Evolutionary conservation across 2,329 filamentous ascomycete species (phyloP), one percentile per base, ranked within the genome.

Genomic region (Aureobasidium uvarum): DNA sequence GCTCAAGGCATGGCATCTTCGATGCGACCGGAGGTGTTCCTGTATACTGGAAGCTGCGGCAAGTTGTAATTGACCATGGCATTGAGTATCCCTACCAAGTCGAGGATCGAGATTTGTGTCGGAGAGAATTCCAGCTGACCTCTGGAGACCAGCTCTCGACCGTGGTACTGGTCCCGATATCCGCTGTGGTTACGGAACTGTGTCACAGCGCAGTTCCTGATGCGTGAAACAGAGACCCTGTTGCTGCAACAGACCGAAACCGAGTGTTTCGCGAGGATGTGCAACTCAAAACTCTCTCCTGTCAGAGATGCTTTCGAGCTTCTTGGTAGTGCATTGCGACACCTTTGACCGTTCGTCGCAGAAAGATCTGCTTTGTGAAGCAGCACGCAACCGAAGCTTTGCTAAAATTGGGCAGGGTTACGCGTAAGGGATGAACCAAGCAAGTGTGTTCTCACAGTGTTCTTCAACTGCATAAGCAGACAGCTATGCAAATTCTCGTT

Each of bases 211-310:
- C 45, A 62, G 20, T 11, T 25, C 45, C 45, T 31, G 45, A 51
- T 31, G 58, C 45, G 45, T 62, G 58, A 39, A 51, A 62, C 58
- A 23, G 14, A 50, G 58, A 51, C 56, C 54, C 54, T 56, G 54
- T 43, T n/a, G 43, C 58, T 62, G 58, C 58, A 45, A 41, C 58
- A 51, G 18, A 62, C 58, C 58, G 58, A 62, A 62, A 50, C 36
- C 41, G 58, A 41, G 25, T 18, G 20, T 28, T 51, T 51, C 18
- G 43, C 56, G 45, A 60, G 45, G 45, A 33, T 13, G 45, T 62
- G 20, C 58, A 33, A 62, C 45, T 31, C 45, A 38, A 39, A 46
- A 62, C 20, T n/a, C 23, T 3, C 41, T 16, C 55, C 38, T 58
- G 55, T 33, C 55, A 33, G 38, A 25, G 33, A 62, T 18, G n/a